phyloP scores from a whole-genome alignment of 768 basidiomycete genomes.

The Inosperma sp. region DNA sequence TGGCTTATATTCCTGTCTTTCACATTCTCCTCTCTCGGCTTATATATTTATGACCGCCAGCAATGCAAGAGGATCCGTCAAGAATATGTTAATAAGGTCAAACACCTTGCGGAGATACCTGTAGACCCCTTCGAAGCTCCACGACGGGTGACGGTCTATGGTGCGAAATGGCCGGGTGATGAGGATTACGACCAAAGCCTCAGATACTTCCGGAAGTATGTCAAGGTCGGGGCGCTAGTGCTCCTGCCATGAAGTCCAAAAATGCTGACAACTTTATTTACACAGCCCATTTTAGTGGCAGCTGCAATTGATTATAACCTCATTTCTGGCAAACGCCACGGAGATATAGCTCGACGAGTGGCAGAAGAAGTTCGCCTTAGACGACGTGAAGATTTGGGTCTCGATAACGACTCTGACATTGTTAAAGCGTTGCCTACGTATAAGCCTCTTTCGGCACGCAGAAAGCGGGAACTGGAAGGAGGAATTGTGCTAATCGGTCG shows the following conservation, averaged over 20 bases:
- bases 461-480: constrained; percentile 64
- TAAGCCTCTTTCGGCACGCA: constrained; percentile 47
- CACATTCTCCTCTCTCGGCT: constrained; percentile 63
- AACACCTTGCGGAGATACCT: constrained; percentile 66
- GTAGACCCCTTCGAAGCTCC: constrained; percentile 60
- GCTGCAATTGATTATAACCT: constrained; percentile 92
- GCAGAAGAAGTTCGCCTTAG: constrained; percentile 67
- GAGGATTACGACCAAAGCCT: constrained; percentile 82
- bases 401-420: constrained; percentile 48
- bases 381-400: constrained; percentile 60
- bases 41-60: constrained; percentile 82
- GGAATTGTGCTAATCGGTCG: constrained; percentile 85
- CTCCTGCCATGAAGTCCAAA: neutral
- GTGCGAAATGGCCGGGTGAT: constrained; percentile 90
- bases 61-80: constrained; percentile 75
- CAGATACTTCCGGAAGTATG: constrained; percentile 92
- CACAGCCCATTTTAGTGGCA: constrained; percentile 87
- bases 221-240: constrained; percentile 66
- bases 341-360: constrained; percentile 76
- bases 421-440: constrained; percentile 49
- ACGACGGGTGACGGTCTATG: constrained; percentile 82
- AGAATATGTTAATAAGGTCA: constrained; percentile 76
- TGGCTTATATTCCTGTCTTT: constrained; percentile 90
- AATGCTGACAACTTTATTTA: neutral
- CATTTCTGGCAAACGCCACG: constrained; percentile 74